These are phyloP conservation scores for Kwoniella bestiolae DNA, from an alignment of 768 basidiomycete species.

Conservation along the genomic window DNA sequence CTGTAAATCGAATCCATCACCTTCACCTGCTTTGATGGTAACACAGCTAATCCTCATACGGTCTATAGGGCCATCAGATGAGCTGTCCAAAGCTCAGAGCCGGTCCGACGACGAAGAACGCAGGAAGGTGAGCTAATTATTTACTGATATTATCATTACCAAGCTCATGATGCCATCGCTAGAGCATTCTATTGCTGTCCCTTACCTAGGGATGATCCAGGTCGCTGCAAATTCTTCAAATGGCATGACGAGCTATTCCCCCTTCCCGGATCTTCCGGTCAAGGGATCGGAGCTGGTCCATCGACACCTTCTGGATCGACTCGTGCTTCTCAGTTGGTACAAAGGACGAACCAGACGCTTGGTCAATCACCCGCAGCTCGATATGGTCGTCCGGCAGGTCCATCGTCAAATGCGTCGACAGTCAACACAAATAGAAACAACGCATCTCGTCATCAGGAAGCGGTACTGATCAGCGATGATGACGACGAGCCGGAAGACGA, in stretches of 20 bases:
- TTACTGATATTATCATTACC: not conserved
- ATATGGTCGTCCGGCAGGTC: slow-evolving; percentile 22
- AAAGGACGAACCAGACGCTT: slow-evolving; percentile 26
- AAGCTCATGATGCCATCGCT: not conserved
- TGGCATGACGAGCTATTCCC: slow-evolving; percentile 45
- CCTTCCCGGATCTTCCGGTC: not conserved
- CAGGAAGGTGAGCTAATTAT: slow-evolving; percentile 37
- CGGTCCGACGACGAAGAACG: slow-evolving; percentile 45
- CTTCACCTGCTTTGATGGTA: not conserved
- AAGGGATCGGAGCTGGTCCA: not conserved
- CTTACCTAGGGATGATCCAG: slow-evolving; percentile 36
- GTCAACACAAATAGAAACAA: not conserved
- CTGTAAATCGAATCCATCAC: slow-evolving; percentile 10
- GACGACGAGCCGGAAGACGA: slow-evolving; percentile 28
- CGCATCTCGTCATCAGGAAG: not conserved
- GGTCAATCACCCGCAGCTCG: slow-evolving; percentile 32
- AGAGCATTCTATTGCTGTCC: slow-evolving; percentile 48
- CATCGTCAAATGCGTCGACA: not conserved
- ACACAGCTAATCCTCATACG: not conserved
- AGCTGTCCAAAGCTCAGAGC: slow-evolving; percentile 29
- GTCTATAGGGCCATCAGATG: slow-evolving; percentile 36
- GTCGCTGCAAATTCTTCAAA: slow-evolving; percentile 50
- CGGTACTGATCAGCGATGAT: slow-evolving; percentile 10
- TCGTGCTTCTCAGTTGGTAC: slow-evolving; percentile 12
- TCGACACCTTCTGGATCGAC: slow-evolving; percentile 17